These are phyloP conservation scores for Chimonanthus praecox DNA, from an alignment of 164 flowering plant species.

Conservation along the genomic window DNA sequence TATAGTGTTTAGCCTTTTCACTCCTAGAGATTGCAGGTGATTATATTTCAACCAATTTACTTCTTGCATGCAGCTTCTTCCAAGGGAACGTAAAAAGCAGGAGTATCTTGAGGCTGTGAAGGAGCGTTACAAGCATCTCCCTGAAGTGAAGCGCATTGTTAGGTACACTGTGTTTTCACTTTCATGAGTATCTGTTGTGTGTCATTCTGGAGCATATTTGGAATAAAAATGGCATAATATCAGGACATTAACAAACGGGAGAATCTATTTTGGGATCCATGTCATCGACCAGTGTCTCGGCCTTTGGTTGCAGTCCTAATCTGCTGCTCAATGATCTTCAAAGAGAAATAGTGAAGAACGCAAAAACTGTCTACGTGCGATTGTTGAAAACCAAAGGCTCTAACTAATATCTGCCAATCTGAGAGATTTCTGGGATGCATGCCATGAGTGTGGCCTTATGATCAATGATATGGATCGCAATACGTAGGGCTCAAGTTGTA, in stretches of 20 bases:
- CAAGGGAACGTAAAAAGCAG: slow-evolving; percentile 79
- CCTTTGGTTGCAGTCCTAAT: neutral
- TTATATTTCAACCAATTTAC: neutral
- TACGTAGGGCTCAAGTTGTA: neutral
- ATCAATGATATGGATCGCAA: neutral
- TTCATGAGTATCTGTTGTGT: neutral
- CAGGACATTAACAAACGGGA: neutral
- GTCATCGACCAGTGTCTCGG: neutral
- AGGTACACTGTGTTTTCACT: slow-evolving; percentile 34
- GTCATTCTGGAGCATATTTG: neutral
- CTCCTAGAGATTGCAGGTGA: neutral
- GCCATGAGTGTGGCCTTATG: neutral
- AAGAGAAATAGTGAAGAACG: too few species aligned
- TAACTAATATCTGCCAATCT: neutral
- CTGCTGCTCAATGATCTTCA: too few species aligned
- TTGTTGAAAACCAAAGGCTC: too few species aligned
- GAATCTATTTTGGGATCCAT: neutral
- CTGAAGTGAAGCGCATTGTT: slow-evolving; percentile 76
- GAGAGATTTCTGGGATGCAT: neutral
- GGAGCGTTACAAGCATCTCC: slow-evolving; percentile 84
- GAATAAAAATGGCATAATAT: neutral
- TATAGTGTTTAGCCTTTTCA: neutral
- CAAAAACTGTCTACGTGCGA: too few species aligned
- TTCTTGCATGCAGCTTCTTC: slow-evolving; percentile 59
- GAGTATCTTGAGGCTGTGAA: slow-evolving; percentile 78